Percentiles rank a stretch among this genome's conserved stretches.
phyloP scores from a whole-genome alignment of 2,329 filamentous ascomycete genomes.

The Diaporthe velutina region DNA sequence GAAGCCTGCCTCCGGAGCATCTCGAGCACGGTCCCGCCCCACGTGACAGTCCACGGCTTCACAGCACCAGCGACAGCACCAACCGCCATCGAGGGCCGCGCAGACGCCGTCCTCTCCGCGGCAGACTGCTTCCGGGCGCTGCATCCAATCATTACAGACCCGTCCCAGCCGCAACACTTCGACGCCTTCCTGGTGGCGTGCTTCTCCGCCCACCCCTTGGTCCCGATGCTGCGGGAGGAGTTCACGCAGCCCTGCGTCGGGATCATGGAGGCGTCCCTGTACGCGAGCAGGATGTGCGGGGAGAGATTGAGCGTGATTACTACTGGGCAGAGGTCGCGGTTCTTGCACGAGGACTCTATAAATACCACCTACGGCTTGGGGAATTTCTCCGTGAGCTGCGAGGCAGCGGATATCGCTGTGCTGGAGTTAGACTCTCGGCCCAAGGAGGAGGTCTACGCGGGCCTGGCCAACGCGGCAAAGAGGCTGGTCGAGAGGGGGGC shows the following conservation, averaged over 20 bases:
- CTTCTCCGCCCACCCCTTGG: constrained; percentile 62
- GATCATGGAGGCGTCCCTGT: constrained; percentile 63
- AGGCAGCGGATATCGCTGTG: constrained; percentile 54
- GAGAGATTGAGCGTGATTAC: constrained; percentile 59
- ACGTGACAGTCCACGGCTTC: constrained; percentile 62
- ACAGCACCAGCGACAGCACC: constrained; percentile 62
- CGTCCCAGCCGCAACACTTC: constrained; percentile 48
- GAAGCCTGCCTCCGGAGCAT: constrained; percentile 61
- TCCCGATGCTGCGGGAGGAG: constrained; percentile 60
- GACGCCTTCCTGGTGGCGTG: constrained; percentile 63
- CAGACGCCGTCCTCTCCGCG: constrained; percentile 63
- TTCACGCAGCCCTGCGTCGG: constrained; percentile 58
- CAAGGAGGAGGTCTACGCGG: constrained; percentile 52
- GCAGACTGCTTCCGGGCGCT: constrained; percentile 61
- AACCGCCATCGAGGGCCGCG: constrained; percentile 62
- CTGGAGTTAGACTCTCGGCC: constrained; percentile 58
- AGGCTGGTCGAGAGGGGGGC: constrained; percentile 51
- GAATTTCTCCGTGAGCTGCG: constrained; percentile 57
- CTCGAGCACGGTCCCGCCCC: constrained; percentile 56
- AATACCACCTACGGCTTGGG: constrained; percentile 55
- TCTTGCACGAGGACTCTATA: constrained; percentile 55
- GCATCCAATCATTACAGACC: constrained; percentile 51
- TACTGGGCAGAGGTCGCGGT: constrained; percentile 53
- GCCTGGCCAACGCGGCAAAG: constrained; percentile 54
- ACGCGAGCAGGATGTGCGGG: constrained; percentile 63